Evolutionary conservation across 352 stramenopile species (phyloP).

Genomic region (Blastocystis sp.): DNA sequence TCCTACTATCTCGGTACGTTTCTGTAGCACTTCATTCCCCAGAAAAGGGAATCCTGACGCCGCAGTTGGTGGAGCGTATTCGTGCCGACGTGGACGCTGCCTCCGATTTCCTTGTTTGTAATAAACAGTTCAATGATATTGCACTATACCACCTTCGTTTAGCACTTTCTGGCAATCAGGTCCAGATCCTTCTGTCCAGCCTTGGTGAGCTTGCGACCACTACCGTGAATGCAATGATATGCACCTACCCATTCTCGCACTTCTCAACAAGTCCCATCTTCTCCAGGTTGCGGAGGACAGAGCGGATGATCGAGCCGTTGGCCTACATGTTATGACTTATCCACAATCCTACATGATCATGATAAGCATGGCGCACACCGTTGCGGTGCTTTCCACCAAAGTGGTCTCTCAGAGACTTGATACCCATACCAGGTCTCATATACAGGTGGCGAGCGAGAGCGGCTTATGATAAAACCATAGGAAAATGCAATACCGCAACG

Average conservation of each 20-base stretch:
- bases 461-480: neutral
- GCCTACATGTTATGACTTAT: constrained; percentile 17
- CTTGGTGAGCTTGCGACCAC: constrained; percentile 44
- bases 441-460: constrained; percentile 56
- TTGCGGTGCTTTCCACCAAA: constrained; percentile 48
- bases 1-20: neutral
- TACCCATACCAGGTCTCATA: constrained; percentile 42
- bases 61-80: neutral
- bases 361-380: constrained; percentile 26
- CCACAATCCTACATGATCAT: constrained; percentile 1
- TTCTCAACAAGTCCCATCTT: constrained; percentile 43
- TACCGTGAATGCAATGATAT: neutral
- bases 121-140: neutral
- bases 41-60: constrained; percentile 17
- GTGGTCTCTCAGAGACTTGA: constrained; percentile 41
- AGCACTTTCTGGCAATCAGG: constrained; percentile 36
- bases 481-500: constrained; percentile 14
- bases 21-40: neutral
- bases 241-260: neutral
- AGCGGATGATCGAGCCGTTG: constrained; percentile 39
- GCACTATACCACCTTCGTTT: neutral
- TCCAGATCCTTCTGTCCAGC: constrained; percentile 52
- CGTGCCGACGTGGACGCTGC: neutral
- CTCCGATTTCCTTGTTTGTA: neutral
- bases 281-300: constrained; percentile 49